Evolutionary conservation across 2,329 filamentous ascomycete genomes (phyloP), one percentile per base, ranked within the genome.

Genomic region (Beauveria australis): DNA sequence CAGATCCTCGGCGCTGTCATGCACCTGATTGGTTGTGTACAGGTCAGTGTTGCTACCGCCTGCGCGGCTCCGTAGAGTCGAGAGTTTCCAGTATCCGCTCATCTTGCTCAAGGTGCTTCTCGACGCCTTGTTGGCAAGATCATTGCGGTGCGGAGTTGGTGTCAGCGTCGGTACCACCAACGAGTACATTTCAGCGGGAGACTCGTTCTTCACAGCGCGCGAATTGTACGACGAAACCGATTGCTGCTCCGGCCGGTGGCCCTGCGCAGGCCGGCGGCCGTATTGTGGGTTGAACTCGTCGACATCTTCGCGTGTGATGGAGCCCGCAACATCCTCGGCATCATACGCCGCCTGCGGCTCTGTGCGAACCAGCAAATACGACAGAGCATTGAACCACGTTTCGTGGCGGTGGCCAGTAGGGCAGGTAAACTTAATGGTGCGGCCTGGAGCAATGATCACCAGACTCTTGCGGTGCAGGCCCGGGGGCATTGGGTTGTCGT

Each of bases 351-450:
- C 81, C 43, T 88, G 87, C 22, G 82, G 78, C 37, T 85, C 81
- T 28, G 87, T 92, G 51, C 92, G 87, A 33, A 96, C 81, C 41
- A 97, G 81, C 16, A 99, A 82, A 72, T 99, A 99, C 1, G 91
- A 96, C 59, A 99, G 80, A 0, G 94, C 92, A 70, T 97, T 97
- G 81, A 94, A 96, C 94, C 94, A 99, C 1, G 92, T 97, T 77
- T 99, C 94, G 70, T 99, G 94, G 63, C 94, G 84, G 72, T 97
- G 92, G 43, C 91, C 89, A 3, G 94, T 99, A 2, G 91, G 87
- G 64, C 93, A 95, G 1, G 94, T 99, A 66, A 99, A 96, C 74
- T 96, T 93, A 75, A 99, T 85, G 18, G 87, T 87, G 65, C 94
- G 86, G 54, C 92, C 92, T 22, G 92, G 92, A 1, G 93, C 94